Conservation (phyloP, 106 monocot genomes). For the Dendrobium officinale region DNA sequence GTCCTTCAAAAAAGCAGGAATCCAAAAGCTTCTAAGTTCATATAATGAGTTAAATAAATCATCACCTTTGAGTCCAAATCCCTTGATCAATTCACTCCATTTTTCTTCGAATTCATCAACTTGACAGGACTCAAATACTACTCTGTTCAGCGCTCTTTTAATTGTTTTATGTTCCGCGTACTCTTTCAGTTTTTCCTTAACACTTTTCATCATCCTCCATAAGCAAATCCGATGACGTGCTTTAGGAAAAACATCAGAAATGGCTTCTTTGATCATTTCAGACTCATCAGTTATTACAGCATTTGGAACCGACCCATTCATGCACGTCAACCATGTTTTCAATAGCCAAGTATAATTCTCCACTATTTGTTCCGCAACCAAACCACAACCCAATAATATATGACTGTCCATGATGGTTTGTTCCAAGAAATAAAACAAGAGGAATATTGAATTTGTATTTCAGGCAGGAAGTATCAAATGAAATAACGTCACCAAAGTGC, state of each 20-base stretch:
- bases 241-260: slow-evolving; percentile 28
- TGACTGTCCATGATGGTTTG: slow-evolving; percentile 49
- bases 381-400: slow-evolving; percentile 43
- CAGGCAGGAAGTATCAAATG: slow-evolving; percentile 35
- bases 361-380: slow-evolving; percentile 34
- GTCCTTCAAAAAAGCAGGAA: slow-evolving; percentile 41
- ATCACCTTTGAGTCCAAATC: slow-evolving; percentile 32
- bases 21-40: slow-evolving; percentile 35
- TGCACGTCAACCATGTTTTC: slow-evolving; percentile 42
- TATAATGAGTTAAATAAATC: slow-evolving; percentile 33
- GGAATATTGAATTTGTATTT: slow-evolving; percentile 28
- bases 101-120: slow-evolving; percentile 43
- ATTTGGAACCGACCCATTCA: slow-evolving; percentile 24
- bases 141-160: slow-evolving; percentile 18
- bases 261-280: slow-evolving; percentile 21
- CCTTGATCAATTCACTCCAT: slow-evolving; percentile 26
- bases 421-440: slow-evolving; percentile 39
- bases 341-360: slow-evolving; percentile 49
- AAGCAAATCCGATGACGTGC: slow-evolving; percentile 29
- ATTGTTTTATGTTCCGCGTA: slow-evolving; percentile 13
- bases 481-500: slow-evolving; percentile 40
- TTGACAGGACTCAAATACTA: slow-evolving; percentile 31
- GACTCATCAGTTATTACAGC: slow-evolving; percentile 39
- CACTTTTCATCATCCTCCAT: slow-evolving; percentile 26
- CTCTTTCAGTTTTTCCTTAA: slow-evolving; percentile 27